These are phyloP conservation scores for Holtermannia corniformis DNA, from an alignment of 768 basidiomycete species.

Conservation along the genomic window DNA sequence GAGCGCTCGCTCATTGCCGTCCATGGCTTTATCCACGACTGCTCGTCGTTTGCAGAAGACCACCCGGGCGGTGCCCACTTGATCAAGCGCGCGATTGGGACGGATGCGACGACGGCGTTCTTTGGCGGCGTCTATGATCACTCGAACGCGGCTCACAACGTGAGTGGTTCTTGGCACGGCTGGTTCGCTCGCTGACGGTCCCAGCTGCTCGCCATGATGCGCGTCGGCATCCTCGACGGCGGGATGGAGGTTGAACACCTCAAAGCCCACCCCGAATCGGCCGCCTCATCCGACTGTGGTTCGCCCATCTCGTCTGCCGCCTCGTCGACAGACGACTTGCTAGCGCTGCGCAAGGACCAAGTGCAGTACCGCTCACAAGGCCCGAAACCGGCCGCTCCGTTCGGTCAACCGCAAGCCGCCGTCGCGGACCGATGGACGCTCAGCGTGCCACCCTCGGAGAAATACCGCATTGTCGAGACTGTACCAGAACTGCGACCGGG, in stretches of 20 bases:
- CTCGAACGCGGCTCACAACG: slow-evolving; percentile 76
- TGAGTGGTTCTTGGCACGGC: background rate
- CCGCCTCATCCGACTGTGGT: slow-evolving; percentile 14
- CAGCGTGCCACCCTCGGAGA: slow-evolving; percentile 60
- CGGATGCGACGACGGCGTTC: slow-evolving; percentile 86
- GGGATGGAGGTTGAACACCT: slow-evolving; percentile 52
- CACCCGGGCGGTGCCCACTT: slow-evolving; percentile 86
- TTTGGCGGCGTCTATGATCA: slow-evolving; percentile 87
- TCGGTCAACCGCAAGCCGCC: slow-evolving; percentile 50
- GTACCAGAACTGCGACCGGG: slow-evolving; percentile 35
- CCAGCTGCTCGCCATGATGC: slow-evolving; percentile 64
- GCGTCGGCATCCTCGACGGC: slow-evolving; percentile 59
- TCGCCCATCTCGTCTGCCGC: slow-evolving; percentile 17
- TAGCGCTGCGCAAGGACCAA: slow-evolving; percentile 14
- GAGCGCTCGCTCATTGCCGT: slow-evolving; percentile 75
- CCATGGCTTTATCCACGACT: slow-evolving; percentile 89
- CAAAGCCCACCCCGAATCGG: slow-evolving; percentile 25
- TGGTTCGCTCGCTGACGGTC: slow-evolving; percentile 32
- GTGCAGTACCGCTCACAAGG: slow-evolving; percentile 31
- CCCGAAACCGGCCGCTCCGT: slow-evolving; percentile 27
- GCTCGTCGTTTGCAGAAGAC: slow-evolving; percentile 71
- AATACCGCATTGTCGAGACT: slow-evolving; percentile 53
- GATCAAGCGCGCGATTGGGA: slow-evolving; percentile 73
- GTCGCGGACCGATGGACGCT: slow-evolving; percentile 37
- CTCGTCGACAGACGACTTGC: slow-evolving; percentile 14